Evolutionary conservation across 1,284 basidiomycete genomes (phyloP).

Genomic region (Leccinum huronense): DNA sequence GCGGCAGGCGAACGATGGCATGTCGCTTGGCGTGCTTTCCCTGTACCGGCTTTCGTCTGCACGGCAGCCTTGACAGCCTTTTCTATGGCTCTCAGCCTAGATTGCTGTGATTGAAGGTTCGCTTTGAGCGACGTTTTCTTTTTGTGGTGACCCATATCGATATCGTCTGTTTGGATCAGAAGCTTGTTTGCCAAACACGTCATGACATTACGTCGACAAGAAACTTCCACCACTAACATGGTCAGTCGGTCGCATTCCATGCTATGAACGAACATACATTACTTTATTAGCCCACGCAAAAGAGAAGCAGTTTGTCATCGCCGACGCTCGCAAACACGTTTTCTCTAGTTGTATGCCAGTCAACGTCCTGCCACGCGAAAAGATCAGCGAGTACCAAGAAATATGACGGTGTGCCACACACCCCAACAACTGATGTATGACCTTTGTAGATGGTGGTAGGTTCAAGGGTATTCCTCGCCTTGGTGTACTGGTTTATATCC

Average conservation of each 20-base stretch:
- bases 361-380: slow-evolving; percentile 75
- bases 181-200: slow-evolving; percentile 34
- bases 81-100: slow-evolving; percentile 59
- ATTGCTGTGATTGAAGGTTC: slow-evolving; percentile 65
- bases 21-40: slow-evolving; percentile 23
- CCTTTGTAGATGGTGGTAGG: slow-evolving; percentile 84
- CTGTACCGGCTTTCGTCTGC: slow-evolving; percentile 36
- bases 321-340: slow-evolving; percentile 95
- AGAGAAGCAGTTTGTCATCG: slow-evolving; percentile 91
- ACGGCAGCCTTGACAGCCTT: slow-evolving; percentile 51
- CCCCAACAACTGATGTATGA: slow-evolving; percentile 87
- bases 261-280: background rate
- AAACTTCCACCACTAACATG: slow-evolving; percentile 13
- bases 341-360: slow-evolving; percentile 88
- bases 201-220: slow-evolving; percentile 27
- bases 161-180: slow-evolving; percentile 38
- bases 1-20: slow-evolving; percentile 27
- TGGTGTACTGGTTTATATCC: slow-evolving; percentile 92
- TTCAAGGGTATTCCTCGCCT: slow-evolving; percentile 74
- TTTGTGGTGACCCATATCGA: slow-evolving; percentile 42
- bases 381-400: slow-evolving; percentile 4
- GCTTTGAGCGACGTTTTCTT: slow-evolving; percentile 60
- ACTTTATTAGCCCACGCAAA: slow-evolving; percentile 56
- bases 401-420: slow-evolving; percentile 40
- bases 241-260: slow-evolving; percentile 15